Evolutionary conservation across 257 asterid genomes (phyloP), one percentile per base, ranked within the genome.

Genomic region (Nicotiana paniculata): DNA sequence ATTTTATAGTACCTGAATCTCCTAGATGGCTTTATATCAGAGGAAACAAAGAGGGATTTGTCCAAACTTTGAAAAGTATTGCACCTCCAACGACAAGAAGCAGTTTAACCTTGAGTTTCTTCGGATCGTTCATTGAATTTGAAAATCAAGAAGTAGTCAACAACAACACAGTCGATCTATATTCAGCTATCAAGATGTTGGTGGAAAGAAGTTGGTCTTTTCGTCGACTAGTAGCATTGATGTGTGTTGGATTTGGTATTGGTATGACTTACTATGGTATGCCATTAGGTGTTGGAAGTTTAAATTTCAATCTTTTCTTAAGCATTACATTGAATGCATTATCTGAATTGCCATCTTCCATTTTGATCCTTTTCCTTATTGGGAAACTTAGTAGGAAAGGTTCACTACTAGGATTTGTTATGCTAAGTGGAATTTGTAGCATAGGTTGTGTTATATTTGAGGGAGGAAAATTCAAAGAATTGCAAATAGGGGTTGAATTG

Each of bases 11-110:
- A 0, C 75, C 81, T 0, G 97, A 93, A 46, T 92, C 97, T 1
- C 98, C 98, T 0, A 86, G 97, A 35, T 93, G 97, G 98, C 92
- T 93, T 7, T 90, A 81, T 77, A 79, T 92, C 58, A 87, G 84
- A 61, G 96, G 97, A 1, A 28, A 89, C 3, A 90, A 86, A 24
- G 82, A 85, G 3, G 94, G 91, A 78, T 88, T 90, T 37, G 9
- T 37, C 46, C 46, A 37, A 37, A 37, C 46, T 37, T 37, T 37
- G 46, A 37, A 37, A 37, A 37, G 46, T 9, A 37, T 37, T 37
- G 46, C 46, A 37, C 46, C 46, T 37, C 46, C 46, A 37, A 37
- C 46, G 6, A 37, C 46, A 37, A 37, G 46, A 37, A 37, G 46
- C 9, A 37, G 46, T 37, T 37, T 37, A 37, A 37, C 46, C 46